Evolutionary conservation across 352 stramenopile genomes (phyloP).

Genomic region (Hyaloperonospora brassicae): DNA sequence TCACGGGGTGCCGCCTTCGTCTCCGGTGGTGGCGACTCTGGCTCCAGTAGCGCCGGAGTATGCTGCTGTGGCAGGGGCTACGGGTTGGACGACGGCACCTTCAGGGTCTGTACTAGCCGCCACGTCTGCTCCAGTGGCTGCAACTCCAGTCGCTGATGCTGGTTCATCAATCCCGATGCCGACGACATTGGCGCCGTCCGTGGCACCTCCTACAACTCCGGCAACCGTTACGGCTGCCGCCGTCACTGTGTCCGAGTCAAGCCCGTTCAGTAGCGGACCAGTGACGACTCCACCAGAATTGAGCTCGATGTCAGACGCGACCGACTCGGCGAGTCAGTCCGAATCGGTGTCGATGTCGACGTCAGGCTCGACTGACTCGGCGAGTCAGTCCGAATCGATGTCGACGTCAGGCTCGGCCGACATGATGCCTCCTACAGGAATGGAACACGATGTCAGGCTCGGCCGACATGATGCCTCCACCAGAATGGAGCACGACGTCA

Average conservation of each 20-base stretch:
- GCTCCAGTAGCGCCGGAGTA: not conserved
- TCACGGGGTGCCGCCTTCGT: not conserved
- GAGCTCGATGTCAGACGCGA: not conserved
- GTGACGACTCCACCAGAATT: slow-evolving; percentile 7
- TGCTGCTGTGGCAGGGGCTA: not conserved
- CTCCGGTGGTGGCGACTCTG: not conserved
- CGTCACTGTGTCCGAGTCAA: slow-evolving; percentile 1
- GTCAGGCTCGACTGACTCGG: no score
- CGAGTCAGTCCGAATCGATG: no score
- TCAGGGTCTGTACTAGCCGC: slow-evolving; percentile 1
- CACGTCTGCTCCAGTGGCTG: not conserved
- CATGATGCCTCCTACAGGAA: slow-evolving; percentile 5
- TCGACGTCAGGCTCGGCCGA: no score
- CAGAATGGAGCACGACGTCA: slow-evolving; percentile 1
- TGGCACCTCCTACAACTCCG: slow-evolving; percentile 1
- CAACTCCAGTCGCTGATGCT: not conserved
- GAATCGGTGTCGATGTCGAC: no score
- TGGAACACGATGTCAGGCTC: slow-evolving; percentile 2
- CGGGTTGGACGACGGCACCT: not conserved
- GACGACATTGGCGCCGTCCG: slow-evolving; percentile 1
- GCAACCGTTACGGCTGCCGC: not conserved
- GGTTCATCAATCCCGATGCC: not conserved
- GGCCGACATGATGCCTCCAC: slow-evolving; percentile 1
- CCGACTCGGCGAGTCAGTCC: no score
- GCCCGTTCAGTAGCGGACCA: slow-evolving; percentile 10